Conservation (phyloP, 1,284 basidiomycete species). For the Leccinum subrobustum region DNA sequence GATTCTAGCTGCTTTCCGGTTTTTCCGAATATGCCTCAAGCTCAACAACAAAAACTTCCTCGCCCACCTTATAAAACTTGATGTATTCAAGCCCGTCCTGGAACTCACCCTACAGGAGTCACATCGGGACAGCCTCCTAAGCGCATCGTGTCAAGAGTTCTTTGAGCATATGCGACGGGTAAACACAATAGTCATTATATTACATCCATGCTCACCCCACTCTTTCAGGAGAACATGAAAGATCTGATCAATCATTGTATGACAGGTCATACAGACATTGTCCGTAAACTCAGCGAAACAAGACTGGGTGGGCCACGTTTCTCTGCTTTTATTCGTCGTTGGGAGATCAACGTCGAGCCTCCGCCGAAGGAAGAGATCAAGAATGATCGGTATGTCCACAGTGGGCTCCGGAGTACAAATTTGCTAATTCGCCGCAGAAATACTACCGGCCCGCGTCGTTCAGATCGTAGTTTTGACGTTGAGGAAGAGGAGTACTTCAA, state of each 20-base stretch:
- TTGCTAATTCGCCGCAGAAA: slow-evolving; percentile 33
- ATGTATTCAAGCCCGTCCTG: slow-evolving; percentile 81
- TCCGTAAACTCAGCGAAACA: slow-evolving; percentile 65
- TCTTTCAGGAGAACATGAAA: slow-evolving; percentile 79
- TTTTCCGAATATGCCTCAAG: slow-evolving; percentile 85
- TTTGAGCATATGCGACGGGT: slow-evolving; percentile 90
- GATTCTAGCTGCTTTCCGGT: slow-evolving; percentile 78
- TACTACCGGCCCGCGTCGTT: slow-evolving; percentile 42
- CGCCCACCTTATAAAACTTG: slow-evolving; percentile 82
- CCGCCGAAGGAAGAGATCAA: slow-evolving; percentile 57
- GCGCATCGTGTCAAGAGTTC: slow-evolving; percentile 93
- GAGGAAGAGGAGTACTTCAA: slow-evolving; percentile 94
- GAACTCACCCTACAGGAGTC: slow-evolving; percentile 82
- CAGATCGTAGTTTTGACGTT: slow-evolving; percentile 53
- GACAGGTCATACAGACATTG: slow-evolving; percentile 66
- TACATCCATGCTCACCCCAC: slow-evolving; percentile 7
- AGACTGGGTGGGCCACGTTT: slow-evolving; percentile 69
- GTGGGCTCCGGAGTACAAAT: not conserved
- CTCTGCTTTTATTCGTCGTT: slow-evolving; percentile 71
- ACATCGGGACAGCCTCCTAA: slow-evolving; percentile 86
- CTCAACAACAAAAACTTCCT: slow-evolving; percentile 87
- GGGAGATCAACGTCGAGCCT: slow-evolving; percentile 92
- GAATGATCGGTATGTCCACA: slow-evolving; percentile 25
- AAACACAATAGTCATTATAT: slow-evolving; percentile 25
- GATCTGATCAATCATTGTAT: slow-evolving; percentile 84